Evolutionary conservation across 208 protist species (phyloP).

Genomic region (Naegleria fowleri): DNA sequence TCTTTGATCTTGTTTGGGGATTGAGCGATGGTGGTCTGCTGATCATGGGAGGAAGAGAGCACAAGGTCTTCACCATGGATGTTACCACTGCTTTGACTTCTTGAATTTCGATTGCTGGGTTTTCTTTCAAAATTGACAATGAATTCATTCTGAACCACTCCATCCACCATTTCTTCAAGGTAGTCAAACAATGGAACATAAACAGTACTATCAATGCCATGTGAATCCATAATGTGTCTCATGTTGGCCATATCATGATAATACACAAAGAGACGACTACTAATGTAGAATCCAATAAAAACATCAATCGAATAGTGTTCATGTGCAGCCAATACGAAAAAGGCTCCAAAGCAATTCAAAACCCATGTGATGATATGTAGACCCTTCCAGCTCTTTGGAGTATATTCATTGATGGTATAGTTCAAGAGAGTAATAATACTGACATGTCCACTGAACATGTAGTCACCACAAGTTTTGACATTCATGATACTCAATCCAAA

Average conservation of each 20-base stretch:
- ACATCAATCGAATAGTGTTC: constrained; percentile 38
- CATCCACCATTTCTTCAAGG: not conserved
- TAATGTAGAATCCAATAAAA: constrained; percentile 37
- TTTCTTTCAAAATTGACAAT: not conserved
- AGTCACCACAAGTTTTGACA: constrained; percentile 37
- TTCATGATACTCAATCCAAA: constrained; percentile 32
- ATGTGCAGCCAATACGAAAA: constrained; percentile 33
- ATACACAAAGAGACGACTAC: constrained; percentile 26
- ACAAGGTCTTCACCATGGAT: too few relatives aligned
- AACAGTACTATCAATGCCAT: not conserved
- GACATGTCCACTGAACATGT: constrained; percentile 38
- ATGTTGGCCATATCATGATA: constrained; percentile 30
- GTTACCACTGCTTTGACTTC: too few relatives aligned
- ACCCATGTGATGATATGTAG: constrained; percentile 34
- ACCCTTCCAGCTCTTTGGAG: constrained; percentile 14
- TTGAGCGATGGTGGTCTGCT: too few relatives aligned
- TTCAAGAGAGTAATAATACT: constrained; percentile 29
- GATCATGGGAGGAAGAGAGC: too few relatives aligned
- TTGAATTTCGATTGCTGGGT: too few relatives aligned
- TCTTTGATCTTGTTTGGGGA: too few relatives aligned
- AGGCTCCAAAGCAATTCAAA: constrained; percentile 27
- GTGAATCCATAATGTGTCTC: not conserved
- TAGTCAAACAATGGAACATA: constrained; percentile 7
- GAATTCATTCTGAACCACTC: not conserved
- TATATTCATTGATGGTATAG: constrained; percentile 38